Conservation (phyloP, 805 yeast genomes). For the Kodamaea kakaduensis region DNA sequence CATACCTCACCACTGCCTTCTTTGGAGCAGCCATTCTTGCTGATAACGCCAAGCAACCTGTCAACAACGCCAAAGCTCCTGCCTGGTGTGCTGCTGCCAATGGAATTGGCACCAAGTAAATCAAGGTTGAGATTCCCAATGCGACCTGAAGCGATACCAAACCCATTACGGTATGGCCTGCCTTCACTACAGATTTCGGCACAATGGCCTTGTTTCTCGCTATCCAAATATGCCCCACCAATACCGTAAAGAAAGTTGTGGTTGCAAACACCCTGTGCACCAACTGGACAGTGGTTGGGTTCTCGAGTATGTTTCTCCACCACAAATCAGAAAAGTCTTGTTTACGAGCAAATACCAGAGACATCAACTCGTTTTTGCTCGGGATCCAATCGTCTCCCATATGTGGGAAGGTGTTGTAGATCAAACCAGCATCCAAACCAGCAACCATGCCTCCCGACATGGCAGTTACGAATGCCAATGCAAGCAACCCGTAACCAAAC, state of each 20-base stretch:
- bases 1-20: conserved; percentile 2
- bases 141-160: conserved; percentile 78
- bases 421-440: conserved; percentile 95
- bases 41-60: conserved; percentile 58
- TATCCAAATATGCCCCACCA: conserved; percentile 69
- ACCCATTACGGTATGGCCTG: conserved; percentile 73
- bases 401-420: conserved; percentile 92
- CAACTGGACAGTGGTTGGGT: conserved; percentile 93
- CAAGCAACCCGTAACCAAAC: conserved; percentile 53
- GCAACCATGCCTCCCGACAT: conserved; percentile 99
- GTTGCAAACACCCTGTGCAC: conserved; percentile 84
- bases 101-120: conserved; percentile 88
- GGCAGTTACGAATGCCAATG: conserved; percentile 79
- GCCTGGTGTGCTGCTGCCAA: conserved; percentile 96
- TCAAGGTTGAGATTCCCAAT: conserved; percentile 79
- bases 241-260: conserved; percentile 67
- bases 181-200: conserved; percentile 54
- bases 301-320: conserved; percentile 93
- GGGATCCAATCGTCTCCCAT: conserved; percentile 90
- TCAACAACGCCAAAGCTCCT: conserved; percentile 86
- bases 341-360: conserved; percentile 64
- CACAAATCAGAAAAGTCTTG: conserved; percentile 67
- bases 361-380: conserved; percentile 69
- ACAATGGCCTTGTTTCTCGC: conserved; percentile 47
- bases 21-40: conserved; percentile 37